phyloP scores from a whole-genome alignment of 2,329 filamentous ascomycete genomes.

The Penicillium oxalicum region DNA sequence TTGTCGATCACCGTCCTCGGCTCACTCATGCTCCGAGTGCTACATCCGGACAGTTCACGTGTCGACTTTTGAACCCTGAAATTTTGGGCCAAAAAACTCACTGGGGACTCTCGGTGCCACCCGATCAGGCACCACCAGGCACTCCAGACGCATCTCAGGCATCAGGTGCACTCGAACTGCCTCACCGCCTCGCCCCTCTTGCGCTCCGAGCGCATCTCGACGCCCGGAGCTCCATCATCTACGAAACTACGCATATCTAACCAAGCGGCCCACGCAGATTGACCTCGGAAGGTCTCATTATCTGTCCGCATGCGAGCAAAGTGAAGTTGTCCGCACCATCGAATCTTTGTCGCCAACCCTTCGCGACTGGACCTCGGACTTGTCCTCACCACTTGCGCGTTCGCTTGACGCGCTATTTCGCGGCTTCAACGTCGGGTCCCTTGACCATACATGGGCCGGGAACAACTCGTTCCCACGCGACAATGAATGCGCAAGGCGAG shows the following conservation, averaged over 20 bases:
- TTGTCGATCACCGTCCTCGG: not conserved
- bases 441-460: slow-evolving; percentile 44
- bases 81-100: not conserved
- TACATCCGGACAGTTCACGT: slow-evolving; percentile 1
- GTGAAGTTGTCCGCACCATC: slow-evolving; percentile 17
- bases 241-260: slow-evolving; percentile 18
- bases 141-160: slow-evolving; percentile 2
- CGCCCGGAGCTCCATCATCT: slow-evolving; percentile 18
- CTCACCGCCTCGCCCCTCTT: slow-evolving; percentile 26
- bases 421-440: slow-evolving; percentile 26
- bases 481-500: slow-evolving; percentile 59
- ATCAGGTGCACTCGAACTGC: not conserved
- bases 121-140: slow-evolving; percentile 4
- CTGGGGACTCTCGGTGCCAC: not conserved
- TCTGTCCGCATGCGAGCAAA: slow-evolving; percentile 26
- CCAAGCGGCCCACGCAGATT: slow-evolving; percentile 24
- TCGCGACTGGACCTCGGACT: slow-evolving; percentile 10
- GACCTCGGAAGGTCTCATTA: slow-evolving; percentile 14
- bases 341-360: slow-evolving; percentile 8
- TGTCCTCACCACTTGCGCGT: slow-evolving; percentile 19
- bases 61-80: not conserved
- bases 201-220: slow-evolving; percentile 21
- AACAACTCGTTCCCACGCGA: slow-evolving; percentile 47
- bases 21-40: not conserved
- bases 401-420: slow-evolving; percentile 29